Base-by-base conservation (phyloP, 2,329 filamentous ascomycete genomes). In the Eutypa lata region DNA sequence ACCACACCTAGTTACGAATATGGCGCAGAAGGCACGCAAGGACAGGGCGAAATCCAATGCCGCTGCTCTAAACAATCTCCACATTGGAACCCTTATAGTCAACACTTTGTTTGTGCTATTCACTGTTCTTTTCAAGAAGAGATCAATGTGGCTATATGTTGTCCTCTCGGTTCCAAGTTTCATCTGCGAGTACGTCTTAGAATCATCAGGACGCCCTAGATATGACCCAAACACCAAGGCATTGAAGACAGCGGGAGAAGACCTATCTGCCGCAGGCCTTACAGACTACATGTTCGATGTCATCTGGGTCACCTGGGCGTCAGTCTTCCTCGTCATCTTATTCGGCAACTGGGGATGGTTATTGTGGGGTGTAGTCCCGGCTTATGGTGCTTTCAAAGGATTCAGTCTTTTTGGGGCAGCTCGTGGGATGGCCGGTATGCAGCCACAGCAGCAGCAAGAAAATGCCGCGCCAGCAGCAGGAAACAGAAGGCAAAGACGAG, bases 211-310 rank as follows among this genome's bases (percentile, higher is more conserved):
- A 13, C 89, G 93, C 10, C 94, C 94, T 22, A 86, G 78, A 55
- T 89, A 87, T 68, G 83, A 85, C 59, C 69, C 84, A 21, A 73
- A 75, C 24, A 86, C 83, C 47, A 80, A 78, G 14, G 79, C 86
- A n/a, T 77, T 97, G 56, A 86, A 83, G 68, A 84, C 81, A 31
- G 78, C 90, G 1, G 93, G 94, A 43, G 92, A 97, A 69, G 94
- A 99, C 70, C 82, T 99, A 49, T 85, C 89, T 50, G 90, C 91
- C 10, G 82, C 87, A 33, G 94, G 94, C 4, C 75, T 99, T 76
- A 97, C 93, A 11, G 94, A 97, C 74, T 97, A 95, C 77, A 90
- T 97, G 88, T 99, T 96, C 81, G 94, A 99, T 73, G 83, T 96
- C 48, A 77, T 96, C 50, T 97, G 96, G 83, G 91, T 96, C 75